Base-by-base conservation (phyloP, 1,284 basidiomycete species). In the Boletellus deceptivus region DNA sequence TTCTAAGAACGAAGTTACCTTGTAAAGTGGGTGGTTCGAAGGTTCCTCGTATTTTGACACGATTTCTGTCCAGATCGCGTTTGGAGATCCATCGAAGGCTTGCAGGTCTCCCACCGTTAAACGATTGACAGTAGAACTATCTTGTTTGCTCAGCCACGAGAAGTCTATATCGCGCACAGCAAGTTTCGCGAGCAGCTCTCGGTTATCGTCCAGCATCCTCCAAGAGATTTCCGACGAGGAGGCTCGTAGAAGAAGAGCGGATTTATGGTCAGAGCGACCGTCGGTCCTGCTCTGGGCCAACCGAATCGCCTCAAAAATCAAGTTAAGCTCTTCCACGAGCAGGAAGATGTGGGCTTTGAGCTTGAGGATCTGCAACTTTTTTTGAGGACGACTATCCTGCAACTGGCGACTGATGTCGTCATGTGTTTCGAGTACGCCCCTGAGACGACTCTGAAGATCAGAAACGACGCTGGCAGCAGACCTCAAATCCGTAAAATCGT, bases 151-250 rank as follows among this genome's bases (percentile, higher is more conserved):
- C 46, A 93, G 75, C 88, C 93, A 93, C 40, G 83, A 83, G 68
- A 89, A 95, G 57, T 90, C 77, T 57, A 89, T 89, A 52, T 85
- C 80, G 46, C 84, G 82, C 49, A 97, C 80, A 16, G 90, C 87
- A 43, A 98, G 77, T 70, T 98, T 97, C 27, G 93, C 87, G 1
- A 98, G 77, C 29, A 95, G 78, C 46, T 87, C 81, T 39, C 79
- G 78, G 34, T 81, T 71, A 49, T 86, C 79, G 56, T 92, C 90
- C 33, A 97, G 74, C 93, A 99, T 97, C 58, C 83, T 82, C 94
- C 95, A 99, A 0, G 91, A 93, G 46, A 99, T 86, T 64, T 95
- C 90, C 9, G 86, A 83, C 0, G 93, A 93, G 6, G 84, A 84
- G 0, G 92, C 85, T 58, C 91, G 86, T 22, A 98, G 71, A 37